Base-by-base conservation (phyloP, 2,329 filamentous ascomycete genomes). In the Exophiala sp. region DNA sequence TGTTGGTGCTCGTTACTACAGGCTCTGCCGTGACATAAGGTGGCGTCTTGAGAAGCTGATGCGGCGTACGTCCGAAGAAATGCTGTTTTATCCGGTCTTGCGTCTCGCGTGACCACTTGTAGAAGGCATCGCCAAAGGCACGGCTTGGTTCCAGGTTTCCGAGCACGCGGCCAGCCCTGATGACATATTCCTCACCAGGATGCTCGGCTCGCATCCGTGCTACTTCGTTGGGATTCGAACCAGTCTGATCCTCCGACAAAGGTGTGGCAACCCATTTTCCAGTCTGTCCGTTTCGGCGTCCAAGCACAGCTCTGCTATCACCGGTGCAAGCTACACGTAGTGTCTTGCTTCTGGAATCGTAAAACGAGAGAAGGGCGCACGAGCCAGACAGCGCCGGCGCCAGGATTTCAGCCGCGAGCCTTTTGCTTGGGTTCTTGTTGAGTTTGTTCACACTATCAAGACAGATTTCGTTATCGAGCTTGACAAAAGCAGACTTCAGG, bases 21-120 rank as follows among this genome's bases (percentile, higher is more conserved):
- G 94, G 94, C 72, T 99, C 95, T 1, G 94, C 94, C 3, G 94
- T 99, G 38, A 99, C 94, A 66, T 99, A 99, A 0, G 94, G 94
- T 7, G 94, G 94, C 0, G 91, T 96, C 71, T 89, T 90, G 54
- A 97, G 78, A 32, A 91, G 76, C 12, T 84, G 80, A 8, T 87
- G 88, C 2, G 89, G 86, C 11, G 83, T 87, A 46, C 91, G 84
- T 18, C 89, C 91, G 66, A 97, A 97, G 78, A 95, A 99, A 32
- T 87, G 86, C 61, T 80, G 79, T 68, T 91, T 90, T 51, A 99
- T 80, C 63, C 88, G 86, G 48, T 89, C 83, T 55, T 94, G 89
- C 0, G 91, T 87, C 57, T 96, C 90, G 47, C 83, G 81, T 55
- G 83, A 88, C 94, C 94, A 99, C 72, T 99, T 99, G 77, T 99